phyloP scores from a whole-genome alignment of 179 eudicot species.

The Beta lomatogona region DNA sequence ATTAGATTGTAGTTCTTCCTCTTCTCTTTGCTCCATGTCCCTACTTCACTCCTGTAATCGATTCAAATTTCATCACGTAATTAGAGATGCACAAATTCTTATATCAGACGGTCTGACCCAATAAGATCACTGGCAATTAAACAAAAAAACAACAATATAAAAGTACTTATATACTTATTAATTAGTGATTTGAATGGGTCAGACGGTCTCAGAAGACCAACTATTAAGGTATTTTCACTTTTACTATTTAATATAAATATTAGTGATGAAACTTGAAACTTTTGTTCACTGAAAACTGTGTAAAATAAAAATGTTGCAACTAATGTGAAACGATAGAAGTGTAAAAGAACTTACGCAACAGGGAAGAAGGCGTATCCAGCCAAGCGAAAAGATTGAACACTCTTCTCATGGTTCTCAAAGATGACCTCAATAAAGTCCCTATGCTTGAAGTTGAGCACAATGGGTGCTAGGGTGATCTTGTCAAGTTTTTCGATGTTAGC shows the following conservation, averaged over 20 bases:
- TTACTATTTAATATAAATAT: too few relatives aligned
- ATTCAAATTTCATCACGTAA: too few relatives aligned
- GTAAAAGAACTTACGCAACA: constrained; percentile 53
- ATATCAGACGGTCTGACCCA: too few relatives aligned
- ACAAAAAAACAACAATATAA: too few relatives aligned
- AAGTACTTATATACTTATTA: too few relatives aligned
- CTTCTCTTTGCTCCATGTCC: constrained; percentile 62
- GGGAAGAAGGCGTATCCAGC: constrained; percentile 76
- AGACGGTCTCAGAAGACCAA: too few relatives aligned
- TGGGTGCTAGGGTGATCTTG: constrained; percentile 43
- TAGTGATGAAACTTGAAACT: too few relatives aligned
- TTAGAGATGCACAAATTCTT: too few relatives aligned
- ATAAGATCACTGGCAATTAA: too few relatives aligned
- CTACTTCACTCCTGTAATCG: constrained; percentile 54
- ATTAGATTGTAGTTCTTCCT: constrained; percentile 67
- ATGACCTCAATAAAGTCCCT: constrained; percentile 66
- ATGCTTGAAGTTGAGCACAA: constrained; percentile 52
- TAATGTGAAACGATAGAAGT: neutral
- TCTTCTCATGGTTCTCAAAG: constrained; percentile 69
- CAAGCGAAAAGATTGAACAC: constrained; percentile 68
- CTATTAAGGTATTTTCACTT: too few relatives aligned
- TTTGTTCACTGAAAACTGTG: too few relatives aligned
- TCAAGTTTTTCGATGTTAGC: constrained; percentile 24
- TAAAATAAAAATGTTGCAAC: neutral
- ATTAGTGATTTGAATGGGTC: too few relatives aligned